Evolutionary conservation across 1,139 yeast species (phyloP).

Genomic region (Saccharomyces hybrid): DNA sequence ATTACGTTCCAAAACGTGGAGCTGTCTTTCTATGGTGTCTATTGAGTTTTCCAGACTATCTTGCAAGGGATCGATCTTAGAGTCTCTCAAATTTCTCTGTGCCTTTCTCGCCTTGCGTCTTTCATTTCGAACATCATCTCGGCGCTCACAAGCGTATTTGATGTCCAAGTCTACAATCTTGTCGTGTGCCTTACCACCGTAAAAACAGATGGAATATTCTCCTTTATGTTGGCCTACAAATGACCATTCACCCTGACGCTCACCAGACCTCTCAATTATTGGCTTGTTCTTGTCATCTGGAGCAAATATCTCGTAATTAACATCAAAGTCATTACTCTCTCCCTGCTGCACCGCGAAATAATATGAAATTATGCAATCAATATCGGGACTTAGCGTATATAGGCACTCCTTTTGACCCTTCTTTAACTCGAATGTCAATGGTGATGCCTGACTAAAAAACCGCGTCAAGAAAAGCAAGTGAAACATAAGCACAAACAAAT

Average conservation of each 20-base stretch:
- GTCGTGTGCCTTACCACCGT: conserved; percentile 81
- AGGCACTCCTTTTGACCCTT: conserved; percentile 76
- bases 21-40: conserved; percentile 57
- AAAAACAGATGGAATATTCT: conserved; percentile 89
- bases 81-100: conserved; percentile 12
- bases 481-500: not conserved
- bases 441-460: conserved; percentile 20
- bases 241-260: conserved; percentile 80
- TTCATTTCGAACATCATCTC: conserved; percentile 58
- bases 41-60: conserved; percentile 49
- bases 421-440: conserved; percentile 70
- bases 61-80: conserved; percentile 38
- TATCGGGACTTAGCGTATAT: conserved; percentile 62
- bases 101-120: conserved; percentile 44
- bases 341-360: conserved; percentile 93
- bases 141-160: conserved; percentile 36
- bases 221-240: conserved; percentile 65
- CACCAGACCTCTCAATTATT: conserved; percentile 52
- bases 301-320: conserved; percentile 66
- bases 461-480: not conserved
- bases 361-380: conserved; percentile 61
- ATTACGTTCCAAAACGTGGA: conserved; percentile 56
- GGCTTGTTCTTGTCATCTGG: conserved; percentile 50
- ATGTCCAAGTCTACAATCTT: conserved; percentile 88
- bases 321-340: conserved; percentile 61